Base-by-base conservation (phyloP, 805 yeast species). In the Kodamaea jinghongensis region DNA sequence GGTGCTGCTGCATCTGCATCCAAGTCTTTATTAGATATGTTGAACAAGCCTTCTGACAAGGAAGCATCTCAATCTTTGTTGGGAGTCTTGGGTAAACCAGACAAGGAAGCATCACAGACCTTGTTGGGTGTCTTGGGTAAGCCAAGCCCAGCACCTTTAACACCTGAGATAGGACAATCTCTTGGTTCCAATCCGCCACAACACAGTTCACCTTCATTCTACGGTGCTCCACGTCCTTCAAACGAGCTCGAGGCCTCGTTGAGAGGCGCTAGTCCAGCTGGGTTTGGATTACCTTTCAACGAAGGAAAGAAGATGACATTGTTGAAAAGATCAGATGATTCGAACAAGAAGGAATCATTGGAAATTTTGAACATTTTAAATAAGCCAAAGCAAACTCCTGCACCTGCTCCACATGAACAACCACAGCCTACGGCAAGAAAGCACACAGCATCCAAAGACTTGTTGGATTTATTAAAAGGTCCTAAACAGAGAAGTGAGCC, bases 241-340 rank as follows among this genome's bases (percentile, higher is more conserved):
- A 61, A 56, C 31, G 61, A 55, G 31, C 41, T 58, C 17, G 63
- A 57, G 42, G 51, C 47, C 25, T 49, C 56, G 8, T 32, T 46
- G 11, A 45, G 39, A n/a, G 33, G 32, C 13, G 43, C 42, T n/a
- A 38, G 39, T 22, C 17, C 36, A 33, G 25, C 43, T 36, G 43
- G 46, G 4, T 37, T 44, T 12, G 60, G 55, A 3, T 22, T 32
- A n/a, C 28, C 31, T 10, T 16, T 39, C 31, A 46, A 48, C 2
- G 38, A 45, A 12, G 63, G 56, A 1, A 61, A 55, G 43, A 58
- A 61, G 40, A 44, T 61, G 8, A 60, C 55, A 11, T 42, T 65
- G 9, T 54, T 64, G 45, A 62, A 57, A 43, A 51, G 60, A 39
- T 44, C 58, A 1, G 46, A 42, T 13, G 34, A 37, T 16, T 15